Evolutionary conservation across 1,284 basidiomycete genomes (phyloP).

Genomic region (Mycena sp.): DNA sequence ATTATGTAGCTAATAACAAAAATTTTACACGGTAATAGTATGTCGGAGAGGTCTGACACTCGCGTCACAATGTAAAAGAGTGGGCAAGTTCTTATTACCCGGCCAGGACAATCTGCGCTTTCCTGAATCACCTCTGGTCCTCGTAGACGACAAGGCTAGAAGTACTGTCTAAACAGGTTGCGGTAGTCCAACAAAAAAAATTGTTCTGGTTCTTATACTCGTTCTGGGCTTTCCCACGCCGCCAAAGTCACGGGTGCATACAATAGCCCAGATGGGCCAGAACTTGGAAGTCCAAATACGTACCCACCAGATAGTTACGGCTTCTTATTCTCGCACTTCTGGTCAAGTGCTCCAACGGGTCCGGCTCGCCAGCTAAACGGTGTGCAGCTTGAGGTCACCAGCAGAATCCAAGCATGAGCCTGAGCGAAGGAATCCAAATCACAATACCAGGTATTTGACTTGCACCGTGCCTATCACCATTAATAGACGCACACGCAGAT

Average conservation of each 20-base stretch:
- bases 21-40: constrained; percentile 16
- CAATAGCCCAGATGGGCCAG: too few species aligned
- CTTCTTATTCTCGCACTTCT: constrained; percentile 21
- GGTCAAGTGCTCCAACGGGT: constrained; percentile 25
- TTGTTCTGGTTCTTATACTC: too few species aligned
- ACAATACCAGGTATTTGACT: constrained; percentile 81
- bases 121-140: constrained; percentile 23
- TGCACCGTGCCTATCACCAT: constrained; percentile 1
- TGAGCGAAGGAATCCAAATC: constrained; percentile 72
- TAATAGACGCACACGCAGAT: constrained; percentile 70
- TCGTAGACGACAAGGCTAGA: neutral
- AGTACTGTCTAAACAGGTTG: constrained; percentile 28
- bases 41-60: constrained; percentile 32
- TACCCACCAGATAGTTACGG: too few species aligned
- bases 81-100: constrained; percentile 31
- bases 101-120: constrained; percentile 19
- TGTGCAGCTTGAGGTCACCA: neutral
- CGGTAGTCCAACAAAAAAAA: neutral
- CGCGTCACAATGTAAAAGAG: constrained; percentile 22
- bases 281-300: too few species aligned
- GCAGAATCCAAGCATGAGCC: constrained; percentile 18
- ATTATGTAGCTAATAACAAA: neutral
- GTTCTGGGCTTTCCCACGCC: too few species aligned
- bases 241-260: too few species aligned
- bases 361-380: neutral